Evolutionary conservation across 2,329 filamentous ascomycete genomes (phyloP).

Genomic region (Botrytis medusae): DNA sequence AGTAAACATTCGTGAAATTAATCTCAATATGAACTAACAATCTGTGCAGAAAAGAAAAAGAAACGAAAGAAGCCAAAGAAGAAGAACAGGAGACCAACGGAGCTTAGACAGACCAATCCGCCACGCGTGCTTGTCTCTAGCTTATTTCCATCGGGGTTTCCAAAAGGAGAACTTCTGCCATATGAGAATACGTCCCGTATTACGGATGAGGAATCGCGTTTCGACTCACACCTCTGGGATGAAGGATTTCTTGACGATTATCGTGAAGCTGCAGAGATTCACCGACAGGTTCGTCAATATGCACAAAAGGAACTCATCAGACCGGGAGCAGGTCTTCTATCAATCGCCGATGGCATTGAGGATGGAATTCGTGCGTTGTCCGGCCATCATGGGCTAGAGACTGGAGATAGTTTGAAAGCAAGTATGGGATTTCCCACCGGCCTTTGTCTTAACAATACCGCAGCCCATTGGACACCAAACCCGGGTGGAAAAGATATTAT

Average conservation of each 20-base stretch:
- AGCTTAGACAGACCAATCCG: conserved; percentile 67
- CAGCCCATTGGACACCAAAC: conserved; percentile 58
- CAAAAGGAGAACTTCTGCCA: conserved; percentile 72
- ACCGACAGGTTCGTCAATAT: conserved; percentile 54
- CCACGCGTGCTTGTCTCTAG: conserved; percentile 71
- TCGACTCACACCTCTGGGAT: conserved; percentile 74
- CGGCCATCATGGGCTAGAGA: conserved; percentile 51
- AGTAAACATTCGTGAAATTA: background rate
- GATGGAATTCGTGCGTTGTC: conserved; percentile 53
- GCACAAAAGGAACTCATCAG: conserved; percentile 48
- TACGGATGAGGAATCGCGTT: conserved; percentile 77
- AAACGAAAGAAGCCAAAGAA: conserved; percentile 72
- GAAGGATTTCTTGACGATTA: conserved; percentile 53
- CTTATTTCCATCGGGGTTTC: conserved; percentile 71
- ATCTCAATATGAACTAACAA: background rate
- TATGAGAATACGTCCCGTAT: conserved; percentile 79
- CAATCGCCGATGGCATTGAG: conserved; percentile 55
- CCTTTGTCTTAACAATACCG: conserved; percentile 52
- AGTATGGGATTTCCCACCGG: conserved; percentile 59
- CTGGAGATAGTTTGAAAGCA: conserved; percentile 50
- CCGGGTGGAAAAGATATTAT: conserved; percentile 66
- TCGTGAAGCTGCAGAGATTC: conserved; percentile 56
- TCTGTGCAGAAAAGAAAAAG: conserved; percentile 57
- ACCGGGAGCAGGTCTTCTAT: conserved; percentile 50
- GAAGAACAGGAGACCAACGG: conserved; percentile 61